Conservation (phyloP, 2,329 filamentous ascomycete species). For the Periconia macrospinosa region DNA sequence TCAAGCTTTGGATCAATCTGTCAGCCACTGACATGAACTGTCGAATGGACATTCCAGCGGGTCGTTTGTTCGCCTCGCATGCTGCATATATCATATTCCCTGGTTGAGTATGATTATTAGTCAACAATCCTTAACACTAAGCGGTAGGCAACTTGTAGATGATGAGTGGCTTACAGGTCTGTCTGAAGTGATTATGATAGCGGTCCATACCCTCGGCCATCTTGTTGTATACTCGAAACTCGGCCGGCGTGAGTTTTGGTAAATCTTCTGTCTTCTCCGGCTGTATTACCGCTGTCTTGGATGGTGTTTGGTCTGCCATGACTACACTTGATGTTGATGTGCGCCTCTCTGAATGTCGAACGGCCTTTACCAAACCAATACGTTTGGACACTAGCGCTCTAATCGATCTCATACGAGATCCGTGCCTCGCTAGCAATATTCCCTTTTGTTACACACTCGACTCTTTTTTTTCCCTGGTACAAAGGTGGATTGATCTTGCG, state of each 20-base stretch:
- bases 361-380: background rate
- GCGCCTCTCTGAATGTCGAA: background rate
- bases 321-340: background rate
- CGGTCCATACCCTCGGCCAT: constrained; percentile 74
- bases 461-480: background rate
- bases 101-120: background rate
- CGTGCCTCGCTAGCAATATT: background rate
- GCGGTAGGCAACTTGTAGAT: background rate
- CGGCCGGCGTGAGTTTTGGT: constrained; percentile 65
- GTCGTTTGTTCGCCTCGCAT: constrained; percentile 61
- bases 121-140: background rate
- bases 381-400: background rate
- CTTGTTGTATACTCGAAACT: constrained; percentile 72
- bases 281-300: background rate
- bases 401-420: background rate
- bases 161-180: constrained; percentile 56
- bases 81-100: constrained; percentile 66
- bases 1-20: constrained; percentile 71
- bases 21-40: constrained; percentile 70
- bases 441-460: background rate
- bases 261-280: constrained; percentile 38
- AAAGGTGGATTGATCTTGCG: background rate
- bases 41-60: constrained; percentile 65
- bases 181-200: constrained; percentile 51
- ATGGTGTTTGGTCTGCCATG: background rate